These are phyloP conservation scores for Apiospora koreana DNA, from an alignment of 2,329 filamentous ascomycete species.

Conservation along the genomic window DNA sequence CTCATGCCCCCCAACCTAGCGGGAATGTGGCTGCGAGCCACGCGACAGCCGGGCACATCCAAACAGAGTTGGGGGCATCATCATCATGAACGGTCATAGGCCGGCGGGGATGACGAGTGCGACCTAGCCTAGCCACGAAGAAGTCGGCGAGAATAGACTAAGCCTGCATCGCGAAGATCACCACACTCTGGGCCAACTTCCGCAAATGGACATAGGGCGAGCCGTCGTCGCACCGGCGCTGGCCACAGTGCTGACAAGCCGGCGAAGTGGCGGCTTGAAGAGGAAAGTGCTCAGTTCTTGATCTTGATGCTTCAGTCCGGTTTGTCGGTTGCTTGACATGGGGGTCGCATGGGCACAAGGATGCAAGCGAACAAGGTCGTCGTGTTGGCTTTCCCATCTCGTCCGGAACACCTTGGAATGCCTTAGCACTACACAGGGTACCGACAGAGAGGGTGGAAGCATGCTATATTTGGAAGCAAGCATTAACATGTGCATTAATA, in stretches of 20 bases:
- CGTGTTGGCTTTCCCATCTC: background rate
- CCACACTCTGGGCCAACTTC: constrained; percentile 15
- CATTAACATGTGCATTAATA: background rate
- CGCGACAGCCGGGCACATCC: constrained; percentile 1
- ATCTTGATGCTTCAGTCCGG: background rate
- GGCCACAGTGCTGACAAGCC: constrained; percentile 8
- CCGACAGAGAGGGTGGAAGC: background rate
- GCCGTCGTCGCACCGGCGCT: constrained; percentile 14
- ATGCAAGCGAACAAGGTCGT: background rate
- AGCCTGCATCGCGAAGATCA: constrained; percentile 9
- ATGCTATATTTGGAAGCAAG: background rate
- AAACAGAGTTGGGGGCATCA: constrained; percentile 8
- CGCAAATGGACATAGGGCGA: constrained; percentile 15
- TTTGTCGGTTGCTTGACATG: background rate
- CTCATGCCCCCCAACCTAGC: background rate
- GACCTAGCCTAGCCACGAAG: background rate
- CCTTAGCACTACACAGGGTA: background rate
- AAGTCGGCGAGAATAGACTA: background rate
- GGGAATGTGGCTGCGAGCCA: constrained; percentile 6
- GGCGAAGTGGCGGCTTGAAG: constrained; percentile 2
- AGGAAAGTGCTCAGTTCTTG: background rate
- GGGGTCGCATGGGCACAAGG: background rate
- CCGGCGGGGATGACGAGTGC: constrained; percentile 1
- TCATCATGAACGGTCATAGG: constrained; percentile 8
- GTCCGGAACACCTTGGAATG: too few relatives aligned